phyloP scores from a whole-genome alignment of 768 basidiomycete genomes.

The Boletus tomentosulus region DNA sequence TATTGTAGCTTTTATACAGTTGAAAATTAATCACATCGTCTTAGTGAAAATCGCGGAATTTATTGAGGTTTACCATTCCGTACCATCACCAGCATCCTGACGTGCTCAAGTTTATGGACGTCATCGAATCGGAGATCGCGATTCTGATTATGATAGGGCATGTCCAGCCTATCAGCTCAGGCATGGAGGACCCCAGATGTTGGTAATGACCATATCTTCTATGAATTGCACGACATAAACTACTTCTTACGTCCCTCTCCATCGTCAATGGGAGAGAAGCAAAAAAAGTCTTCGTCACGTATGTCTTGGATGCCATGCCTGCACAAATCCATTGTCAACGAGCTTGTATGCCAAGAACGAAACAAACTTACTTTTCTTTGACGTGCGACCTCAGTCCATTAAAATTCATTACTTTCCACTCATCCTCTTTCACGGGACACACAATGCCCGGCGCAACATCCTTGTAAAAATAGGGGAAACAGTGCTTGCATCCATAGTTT shows the following conservation, averaged over 20 bases:
- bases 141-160: slow-evolving; percentile 95
- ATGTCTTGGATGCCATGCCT: slow-evolving; percentile 49
- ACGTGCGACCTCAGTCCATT: slow-evolving; percentile 60
- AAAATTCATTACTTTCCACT: slow-evolving; percentile 39
- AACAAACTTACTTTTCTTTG: slow-evolving; percentile 50
- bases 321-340: slow-evolving; percentile 6
- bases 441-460: background rate
- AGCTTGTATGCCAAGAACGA: background rate
- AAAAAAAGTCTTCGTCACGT: slow-evolving; percentile 54
- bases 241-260: background rate
- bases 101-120: slow-evolving; percentile 93
- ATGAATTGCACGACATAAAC: background rate
- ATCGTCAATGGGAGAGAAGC: slow-evolving; percentile 2
- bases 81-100: slow-evolving; percentile 88
- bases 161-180: no score
- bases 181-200: no score
- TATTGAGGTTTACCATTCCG: slow-evolving; percentile 29
- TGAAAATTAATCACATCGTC: no score
- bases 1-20: no score
- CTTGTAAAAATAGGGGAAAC: slow-evolving; percentile 20
- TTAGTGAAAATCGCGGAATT: no score
- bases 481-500: slow-evolving; percentile 54
- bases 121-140: slow-evolving; percentile 79
- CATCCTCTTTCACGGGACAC: background rate
- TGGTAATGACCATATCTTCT: no score